These are phyloP conservation scores for Cercophora scortea DNA, from an alignment of 495 filamentous ascomycete genomes.

Conservation along the genomic window DNA sequence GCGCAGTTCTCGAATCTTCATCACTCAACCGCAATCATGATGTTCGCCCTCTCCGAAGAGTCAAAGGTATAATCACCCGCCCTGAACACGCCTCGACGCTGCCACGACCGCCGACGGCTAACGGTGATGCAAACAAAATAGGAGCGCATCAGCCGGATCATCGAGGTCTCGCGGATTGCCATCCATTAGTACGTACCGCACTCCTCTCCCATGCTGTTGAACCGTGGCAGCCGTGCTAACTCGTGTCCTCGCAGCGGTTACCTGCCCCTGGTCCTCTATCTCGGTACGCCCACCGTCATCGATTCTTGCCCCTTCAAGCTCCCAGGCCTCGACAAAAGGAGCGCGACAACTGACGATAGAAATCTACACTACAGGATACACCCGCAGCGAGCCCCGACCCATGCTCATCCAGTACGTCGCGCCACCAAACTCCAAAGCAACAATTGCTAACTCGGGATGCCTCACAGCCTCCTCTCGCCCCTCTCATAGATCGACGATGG, in stretches of 20 bases:
- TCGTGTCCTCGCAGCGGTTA: conserved; percentile 61
- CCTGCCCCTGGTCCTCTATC: conserved; percentile 91
- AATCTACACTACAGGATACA: conserved; percentile 60
- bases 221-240: conserved; percentile 23
- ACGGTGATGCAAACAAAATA: conserved; percentile 20
- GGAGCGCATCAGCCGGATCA: conserved; percentile 94
- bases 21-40: conserved; percentile 25
- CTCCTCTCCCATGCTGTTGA: neutral
- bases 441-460: conserved; percentile 2
- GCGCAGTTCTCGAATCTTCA: neutral
- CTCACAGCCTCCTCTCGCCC: conserved; percentile 60
- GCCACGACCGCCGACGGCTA: too few species aligned
- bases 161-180: conserved; percentile 89
- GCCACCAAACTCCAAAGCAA: neutral
- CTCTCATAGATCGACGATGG: conserved; percentile 42
- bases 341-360: conserved; percentile 17
- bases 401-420: conserved; percentile 76
- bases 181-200: conserved; percentile 76
- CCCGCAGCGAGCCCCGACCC: conserved; percentile 83
- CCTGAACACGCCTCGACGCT: too few species aligned
- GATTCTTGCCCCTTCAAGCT: neutral
- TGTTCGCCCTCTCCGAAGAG: conserved; percentile 92
- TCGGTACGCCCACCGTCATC: conserved; percentile 64
- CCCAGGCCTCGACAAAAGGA: neutral
- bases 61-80: conserved; percentile 61